A percentile compares a stretch with the other conserved stretches of the same genome.
phyloP scores from a whole-genome alignment of 1,284 basidiomycete genomes.

The Trichosporon sp. region DNA sequence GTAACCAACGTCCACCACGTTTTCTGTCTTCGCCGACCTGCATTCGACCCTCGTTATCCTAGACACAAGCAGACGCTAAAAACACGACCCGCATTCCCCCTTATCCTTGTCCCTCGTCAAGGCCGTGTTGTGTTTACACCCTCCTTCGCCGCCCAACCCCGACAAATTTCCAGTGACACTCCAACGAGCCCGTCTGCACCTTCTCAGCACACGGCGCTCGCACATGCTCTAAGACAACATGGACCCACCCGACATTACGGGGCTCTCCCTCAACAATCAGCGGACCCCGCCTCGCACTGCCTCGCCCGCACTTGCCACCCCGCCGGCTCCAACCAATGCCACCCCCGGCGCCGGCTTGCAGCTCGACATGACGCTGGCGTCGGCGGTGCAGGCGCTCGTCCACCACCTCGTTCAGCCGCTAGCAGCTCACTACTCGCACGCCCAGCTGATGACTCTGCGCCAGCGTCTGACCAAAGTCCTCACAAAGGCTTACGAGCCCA shows the following conservation, averaged over 20 bases:
- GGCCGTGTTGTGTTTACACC: not conserved
- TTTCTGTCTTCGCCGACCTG: not conserved
- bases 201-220: not conserved
- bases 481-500: slow-evolving; percentile 22
- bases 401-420: slow-evolving; percentile 39
- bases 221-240: slow-evolving; percentile 2
- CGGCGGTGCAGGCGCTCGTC: slow-evolving; percentile 37
- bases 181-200: not conserved
- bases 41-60: not conserved
- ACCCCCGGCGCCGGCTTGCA: slow-evolving; percentile 12
- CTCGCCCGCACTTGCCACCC: slow-evolving; percentile 1
- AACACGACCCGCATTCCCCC: not conserved
- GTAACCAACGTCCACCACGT: not conserved
- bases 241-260: slow-evolving; percentile 8
- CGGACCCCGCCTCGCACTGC: slow-evolving; percentile 3
- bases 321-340: slow-evolving; percentile 5
- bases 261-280: not conserved
- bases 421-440: slow-evolving; percentile 29
- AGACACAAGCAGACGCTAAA: not conserved
- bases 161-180: not conserved
- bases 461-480: slow-evolving; percentile 24
- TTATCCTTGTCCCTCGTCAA: not conserved
- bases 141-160: not conserved
- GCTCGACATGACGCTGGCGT: slow-evolving; percentile 30
- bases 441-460: slow-evolving; percentile 29